Evolutionary conservation across 495 filamentous ascomycete genomes (phyloP).

Genomic region (Pyrenopolyporus hunteri): DNA sequence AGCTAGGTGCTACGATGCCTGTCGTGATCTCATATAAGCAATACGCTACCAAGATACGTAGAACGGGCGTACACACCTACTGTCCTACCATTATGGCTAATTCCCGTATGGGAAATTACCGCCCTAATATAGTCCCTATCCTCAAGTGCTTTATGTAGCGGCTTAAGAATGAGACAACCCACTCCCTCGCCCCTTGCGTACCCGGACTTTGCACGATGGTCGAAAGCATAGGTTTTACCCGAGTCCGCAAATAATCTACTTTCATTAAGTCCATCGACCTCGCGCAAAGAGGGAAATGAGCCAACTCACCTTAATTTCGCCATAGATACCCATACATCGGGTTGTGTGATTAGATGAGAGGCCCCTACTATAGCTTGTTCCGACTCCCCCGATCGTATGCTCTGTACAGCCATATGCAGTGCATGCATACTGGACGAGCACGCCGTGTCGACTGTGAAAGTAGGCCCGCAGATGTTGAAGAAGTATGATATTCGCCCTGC

Average conservation of each 20-base stretch:
- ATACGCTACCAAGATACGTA: slow-evolving; percentile 8
- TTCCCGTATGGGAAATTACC: slow-evolving; percentile 59
- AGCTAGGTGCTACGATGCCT: slow-evolving; percentile 61
- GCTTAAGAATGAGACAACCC: slow-evolving; percentile 58
- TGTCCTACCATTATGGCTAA: slow-evolving; percentile 63
- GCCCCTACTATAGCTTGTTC: slow-evolving; percentile 56
- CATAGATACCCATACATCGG: slow-evolving; percentile 52
- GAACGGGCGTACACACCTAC: slow-evolving; percentile 51
- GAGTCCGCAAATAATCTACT: slow-evolving; percentile 45
- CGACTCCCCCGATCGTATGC: slow-evolving; percentile 64
- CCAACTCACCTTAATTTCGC: slow-evolving; percentile 26
- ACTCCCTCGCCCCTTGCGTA: slow-evolving; percentile 54
- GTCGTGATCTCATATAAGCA: background rate
- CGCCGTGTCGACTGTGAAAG: slow-evolving; percentile 82
- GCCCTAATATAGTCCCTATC: slow-evolving; percentile 62
- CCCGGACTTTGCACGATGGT: slow-evolving; percentile 51
- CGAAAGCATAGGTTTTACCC: slow-evolving; percentile 50
- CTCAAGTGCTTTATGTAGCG: slow-evolving; percentile 54
- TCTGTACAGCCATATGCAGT: slow-evolving; percentile 76
- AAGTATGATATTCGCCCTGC: slow-evolving; percentile 63
- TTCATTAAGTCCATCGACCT: background rate
- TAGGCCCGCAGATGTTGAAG: slow-evolving; percentile 58
- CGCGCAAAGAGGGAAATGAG: background rate
- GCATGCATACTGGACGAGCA: slow-evolving; percentile 75
- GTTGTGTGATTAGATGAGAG: slow-evolving; percentile 49